Evolutionary conservation across 176 grass and related monocot genomes (phyloP), one percentile per base, ranked within the genome.

Genomic region (Oryza australiensis): DNA sequence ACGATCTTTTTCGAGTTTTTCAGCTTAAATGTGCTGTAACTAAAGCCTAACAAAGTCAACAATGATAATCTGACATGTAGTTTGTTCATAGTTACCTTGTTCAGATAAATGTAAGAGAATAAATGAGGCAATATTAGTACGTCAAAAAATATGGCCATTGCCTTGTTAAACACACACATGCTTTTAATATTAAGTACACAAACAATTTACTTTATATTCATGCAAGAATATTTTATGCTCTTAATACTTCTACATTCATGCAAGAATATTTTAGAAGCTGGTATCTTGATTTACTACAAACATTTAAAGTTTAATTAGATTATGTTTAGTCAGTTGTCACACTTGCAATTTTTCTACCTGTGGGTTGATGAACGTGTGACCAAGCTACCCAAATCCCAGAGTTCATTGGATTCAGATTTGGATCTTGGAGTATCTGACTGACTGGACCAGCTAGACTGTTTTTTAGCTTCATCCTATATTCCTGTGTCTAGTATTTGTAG

Each of bases 381-480:
- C n/a, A 11, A 73, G 68, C 60, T 16, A 74, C 28, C 15, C 72
- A 68, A 75, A 83, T 40, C 29, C 26, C 40, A 62, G 48, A 26
- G 28, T 51, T 73, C 29, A 75, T 13, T 80, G 37, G 20, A 82
- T 76, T 16, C 57, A 76, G 53, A 66, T 77, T 85, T 71, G 77
- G 78, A 82, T 81, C 78, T 76, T 84, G 64, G 70, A 72, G 55
- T 55, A 72, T 74, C 74, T 38, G 30, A 63, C 68, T 51, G 35
- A 55, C 49, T 60, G 55, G 22, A 64, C 20, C 38, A 23, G 23
- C 32, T 72, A 24, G 4, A 26, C 77, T 80, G 51, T 53, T 72
- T 23, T 34, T 79, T 74, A 45, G 38, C 55, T 67, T 64, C 49
- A 84, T 77, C 77, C 55, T 32, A 35, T 29, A 66, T 32, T 35